Evolutionary conservation across 2,329 filamentous ascomycete genomes (phyloP).

Genomic region (Lasiodiplodia theobromae): DNA sequence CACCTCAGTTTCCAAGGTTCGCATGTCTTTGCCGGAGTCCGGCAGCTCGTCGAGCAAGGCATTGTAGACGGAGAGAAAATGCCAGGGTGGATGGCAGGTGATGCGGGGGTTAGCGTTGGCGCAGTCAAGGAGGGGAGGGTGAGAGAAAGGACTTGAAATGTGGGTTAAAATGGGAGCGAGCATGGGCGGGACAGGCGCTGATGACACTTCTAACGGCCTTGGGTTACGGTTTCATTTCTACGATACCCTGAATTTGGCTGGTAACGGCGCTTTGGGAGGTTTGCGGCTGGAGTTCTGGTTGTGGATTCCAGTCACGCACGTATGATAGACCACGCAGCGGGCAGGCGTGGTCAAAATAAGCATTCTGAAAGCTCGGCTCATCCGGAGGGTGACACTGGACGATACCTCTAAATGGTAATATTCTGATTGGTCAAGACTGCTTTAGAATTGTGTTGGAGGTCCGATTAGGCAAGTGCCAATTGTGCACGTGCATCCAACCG

Average conservation of each 20-base stretch:
- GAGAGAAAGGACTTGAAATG: conserved; percentile 28
- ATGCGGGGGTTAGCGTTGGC: conserved; percentile 79
- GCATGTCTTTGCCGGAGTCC: conserved; percentile 82
- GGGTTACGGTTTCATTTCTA: conserved; percentile 11
- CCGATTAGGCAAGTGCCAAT: background rate
- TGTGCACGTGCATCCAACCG: background rate
- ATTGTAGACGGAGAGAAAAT: conserved; percentile 78
- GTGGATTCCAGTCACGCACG: too few relatives aligned
- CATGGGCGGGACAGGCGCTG: background rate
- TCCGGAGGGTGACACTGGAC: background rate
- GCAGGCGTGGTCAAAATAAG: background rate
- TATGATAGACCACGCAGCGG: background rate
- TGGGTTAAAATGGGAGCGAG: background rate
- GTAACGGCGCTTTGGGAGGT: conserved; percentile 1
- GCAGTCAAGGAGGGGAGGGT: conserved; percentile 73
- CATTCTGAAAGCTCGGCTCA: background rate
- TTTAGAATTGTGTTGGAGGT: background rate
- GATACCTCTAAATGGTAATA: background rate
- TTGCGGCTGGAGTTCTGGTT: background rate
- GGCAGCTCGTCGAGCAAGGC: conserved; percentile 78
- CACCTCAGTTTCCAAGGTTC: conserved; percentile 74
- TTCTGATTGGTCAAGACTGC: conserved; percentile 4
- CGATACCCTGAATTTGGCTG: conserved; percentile 27
- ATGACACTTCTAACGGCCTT: conserved; percentile 6
- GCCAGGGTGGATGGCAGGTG: conserved; percentile 91